phyloP scores from a whole-genome alignment of 2,329 filamentous ascomycete species.

The Penicillium sp. region DNA sequence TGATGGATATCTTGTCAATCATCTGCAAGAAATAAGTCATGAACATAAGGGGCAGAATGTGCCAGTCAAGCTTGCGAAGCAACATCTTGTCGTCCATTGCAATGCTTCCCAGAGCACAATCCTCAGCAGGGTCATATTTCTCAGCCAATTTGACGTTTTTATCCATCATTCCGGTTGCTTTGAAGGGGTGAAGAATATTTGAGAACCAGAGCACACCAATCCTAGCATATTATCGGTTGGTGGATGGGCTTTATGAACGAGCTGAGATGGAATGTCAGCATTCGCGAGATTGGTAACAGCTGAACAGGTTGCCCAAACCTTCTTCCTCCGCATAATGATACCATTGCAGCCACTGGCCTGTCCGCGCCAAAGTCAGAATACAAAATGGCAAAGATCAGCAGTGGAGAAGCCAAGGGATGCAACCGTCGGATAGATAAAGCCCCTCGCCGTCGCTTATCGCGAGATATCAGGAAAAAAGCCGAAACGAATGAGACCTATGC shows the following conservation, averaged over 20 bases:
- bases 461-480: no score
- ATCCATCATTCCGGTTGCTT: not conserved
- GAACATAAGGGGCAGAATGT: constrained; percentile 62
- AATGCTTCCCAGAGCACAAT: constrained; percentile 23
- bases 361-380: not conserved
- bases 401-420: constrained; percentile 4
- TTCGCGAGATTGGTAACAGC: constrained; percentile 1
- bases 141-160: constrained; percentile 26
- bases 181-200: not conserved
- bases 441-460: constrained; percentile 8
- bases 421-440: constrained; percentile 28
- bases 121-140: constrained; percentile 40
- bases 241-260: constrained; percentile 4
- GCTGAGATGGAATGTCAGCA: not conserved
- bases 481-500: no score
- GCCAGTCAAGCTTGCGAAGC: constrained; percentile 57
- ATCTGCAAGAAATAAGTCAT: constrained; percentile 62
- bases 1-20: constrained; percentile 62
- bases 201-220: not conserved
- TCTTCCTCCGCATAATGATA: not conserved
- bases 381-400: no score
- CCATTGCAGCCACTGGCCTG: not conserved
- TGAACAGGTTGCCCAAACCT: not conserved
- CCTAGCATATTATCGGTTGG: not conserved
- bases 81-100: constrained; percentile 46